Conservation (phyloP, 2,329 filamentous ascomycete species). For the Fusarium sp. region DNA sequence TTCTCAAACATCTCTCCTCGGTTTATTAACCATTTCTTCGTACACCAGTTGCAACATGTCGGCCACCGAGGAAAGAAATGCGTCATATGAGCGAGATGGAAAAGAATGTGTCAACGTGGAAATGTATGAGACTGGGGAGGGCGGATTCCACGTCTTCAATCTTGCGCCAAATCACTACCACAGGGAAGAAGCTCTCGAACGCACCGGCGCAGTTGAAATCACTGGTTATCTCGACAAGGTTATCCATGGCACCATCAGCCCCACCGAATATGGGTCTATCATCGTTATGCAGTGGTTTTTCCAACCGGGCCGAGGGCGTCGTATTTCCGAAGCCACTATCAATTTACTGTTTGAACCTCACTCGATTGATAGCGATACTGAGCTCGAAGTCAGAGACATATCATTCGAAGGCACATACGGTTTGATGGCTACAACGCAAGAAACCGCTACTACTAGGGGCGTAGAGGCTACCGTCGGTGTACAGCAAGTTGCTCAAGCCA, state of each 20-base stretch:
- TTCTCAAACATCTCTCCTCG: fast-evolving
- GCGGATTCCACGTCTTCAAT: not conserved
- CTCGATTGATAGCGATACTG: not conserved
- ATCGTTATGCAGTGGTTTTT: constrained; percentile 4
- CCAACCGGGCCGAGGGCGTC: not conserved
- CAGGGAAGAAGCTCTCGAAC: not conserved
- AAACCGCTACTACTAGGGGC: not conserved
- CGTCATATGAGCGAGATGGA: not conserved
- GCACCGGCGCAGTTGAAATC: not conserved
- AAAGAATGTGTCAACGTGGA: not conserved
- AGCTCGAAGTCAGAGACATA: not conserved
- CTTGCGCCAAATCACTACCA: not conserved
- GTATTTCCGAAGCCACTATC: not conserved
- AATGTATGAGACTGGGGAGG: not conserved
- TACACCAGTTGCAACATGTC: no score
- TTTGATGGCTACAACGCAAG: not conserved
- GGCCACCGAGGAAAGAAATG: not conserved
- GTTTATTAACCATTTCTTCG: no score
- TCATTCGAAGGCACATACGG: not conserved
- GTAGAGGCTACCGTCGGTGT: not conserved
- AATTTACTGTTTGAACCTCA: not conserved
- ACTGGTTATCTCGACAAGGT: not conserved
- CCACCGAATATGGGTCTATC: not conserved
- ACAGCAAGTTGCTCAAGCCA: not conserved
- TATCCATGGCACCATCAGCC: not conserved